Evolutionary conservation across 2,329 filamentous ascomycete species (phyloP).

Genomic region (Geosmithia flava): DNA sequence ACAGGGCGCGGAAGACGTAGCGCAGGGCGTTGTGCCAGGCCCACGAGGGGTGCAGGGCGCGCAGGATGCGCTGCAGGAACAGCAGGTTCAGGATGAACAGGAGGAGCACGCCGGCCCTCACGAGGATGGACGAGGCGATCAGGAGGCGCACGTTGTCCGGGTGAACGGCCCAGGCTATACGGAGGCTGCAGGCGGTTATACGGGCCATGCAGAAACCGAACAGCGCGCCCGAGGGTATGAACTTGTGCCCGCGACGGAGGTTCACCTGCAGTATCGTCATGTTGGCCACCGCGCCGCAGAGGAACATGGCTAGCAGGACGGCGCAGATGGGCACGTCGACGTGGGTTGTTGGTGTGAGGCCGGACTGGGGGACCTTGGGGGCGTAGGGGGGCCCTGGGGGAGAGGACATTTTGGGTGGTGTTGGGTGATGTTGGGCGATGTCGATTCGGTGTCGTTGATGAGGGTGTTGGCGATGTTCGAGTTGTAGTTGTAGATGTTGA

Average conservation of each 20-base stretch:
- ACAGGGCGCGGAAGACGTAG: slow-evolving; percentile 42
- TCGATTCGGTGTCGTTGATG: no score
- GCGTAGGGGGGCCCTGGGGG: slow-evolving; percentile 20
- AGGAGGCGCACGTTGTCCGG: slow-evolving; percentile 26
- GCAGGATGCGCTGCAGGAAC: slow-evolving; percentile 62
- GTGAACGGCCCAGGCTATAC: slow-evolving; percentile 38
- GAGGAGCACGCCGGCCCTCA: slow-evolving; percentile 61
- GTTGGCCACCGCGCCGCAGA: slow-evolving; percentile 38
- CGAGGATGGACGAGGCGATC: slow-evolving; percentile 55
- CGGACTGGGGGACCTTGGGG: slow-evolving; percentile 33
- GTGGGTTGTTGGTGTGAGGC: slow-evolving; percentile 40
- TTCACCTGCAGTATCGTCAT: slow-evolving; percentile 45
- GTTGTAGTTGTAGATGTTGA: not conserved
- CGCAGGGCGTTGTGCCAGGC: slow-evolving; percentile 52
- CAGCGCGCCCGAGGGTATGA: slow-evolving; percentile 42
- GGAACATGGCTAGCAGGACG: slow-evolving; percentile 49
- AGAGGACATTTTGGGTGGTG: not conserved
- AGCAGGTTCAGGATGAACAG: slow-evolving; percentile 70
- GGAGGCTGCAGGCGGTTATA: slow-evolving; percentile 34
- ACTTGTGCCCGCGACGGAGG: slow-evolving; percentile 38
- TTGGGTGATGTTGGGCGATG: not conserved
- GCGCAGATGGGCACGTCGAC: slow-evolving; percentile 54
- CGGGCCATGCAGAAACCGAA: slow-evolving; percentile 48
- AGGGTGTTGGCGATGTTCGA: not conserved
- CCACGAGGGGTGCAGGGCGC: slow-evolving; percentile 56